Base-by-base conservation (phyloP, 495 filamentous ascomycete species). In the Aspergillus asperescens region DNA sequence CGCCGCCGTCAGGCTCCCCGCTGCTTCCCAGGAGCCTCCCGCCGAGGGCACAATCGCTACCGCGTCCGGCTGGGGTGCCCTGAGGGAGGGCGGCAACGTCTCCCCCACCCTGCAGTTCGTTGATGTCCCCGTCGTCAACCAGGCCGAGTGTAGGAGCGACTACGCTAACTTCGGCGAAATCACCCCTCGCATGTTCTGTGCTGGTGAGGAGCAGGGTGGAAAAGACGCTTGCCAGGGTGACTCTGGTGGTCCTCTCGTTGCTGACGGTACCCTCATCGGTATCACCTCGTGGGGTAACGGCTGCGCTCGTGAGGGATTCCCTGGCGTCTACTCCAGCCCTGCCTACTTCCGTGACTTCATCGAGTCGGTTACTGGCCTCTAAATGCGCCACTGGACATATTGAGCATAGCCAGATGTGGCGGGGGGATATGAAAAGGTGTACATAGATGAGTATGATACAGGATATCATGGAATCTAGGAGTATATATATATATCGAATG, bases 241-340 rank as follows among this genome's bases (percentile, higher is more conserved):
- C 29, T 38, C 28, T 20, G 53, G 53, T 22, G 46, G 46, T 43
- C 45, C 45, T 1, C 15, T 50, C 3, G 38, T 40, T 25, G 28
- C 29, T 5, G 46, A 38, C 10, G 46, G 40, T n/a, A 12, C 22
- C 4, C 44, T 50, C 25, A 20, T 56, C 12, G 53, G 53, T 6
- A 45, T 56, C 29, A 48, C 48, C n/a, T 56, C 53, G 0, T 56
- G 53, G 53, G 53, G 53, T 2, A 28, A 44, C 45, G 53, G 53
- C 4, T 56, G 53, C n/a, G 53, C 38, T 1, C 9, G 23, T 32
- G 13, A 7, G 10, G 38, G 47, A 18, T 48, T 38, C 18, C 46
- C 45, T 4, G 53, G 46, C 13, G 53, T 56, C 22, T 50, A 56
- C 27, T 34, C 44, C 1, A 47, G 29, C 19, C 29, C 29, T 8